Conservation (phyloP, 1,139 yeast genomes). For the Ogataea hybrid region DNA sequence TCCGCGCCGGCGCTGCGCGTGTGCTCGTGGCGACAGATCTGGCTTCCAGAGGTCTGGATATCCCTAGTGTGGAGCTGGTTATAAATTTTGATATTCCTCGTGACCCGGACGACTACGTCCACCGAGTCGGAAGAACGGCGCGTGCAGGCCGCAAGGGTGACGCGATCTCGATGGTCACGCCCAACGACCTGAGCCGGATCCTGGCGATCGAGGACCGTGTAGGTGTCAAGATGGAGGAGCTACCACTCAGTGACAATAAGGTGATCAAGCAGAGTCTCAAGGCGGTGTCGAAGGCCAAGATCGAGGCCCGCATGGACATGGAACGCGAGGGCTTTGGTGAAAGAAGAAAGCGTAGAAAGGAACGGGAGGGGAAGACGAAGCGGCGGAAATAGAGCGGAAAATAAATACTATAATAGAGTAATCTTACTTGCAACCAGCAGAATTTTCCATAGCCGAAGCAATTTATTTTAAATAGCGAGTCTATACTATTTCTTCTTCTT, state of each 20-base stretch:
- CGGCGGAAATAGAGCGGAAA: constrained; percentile 1
- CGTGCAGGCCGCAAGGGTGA: constrained; percentile 90
- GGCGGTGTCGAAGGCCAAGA: constrained; percentile 74
- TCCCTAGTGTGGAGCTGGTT: constrained; percentile 87
- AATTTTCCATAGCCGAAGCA: too few species aligned
- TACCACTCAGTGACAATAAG: constrained; percentile 67
- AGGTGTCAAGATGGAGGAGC: constrained; percentile 73
- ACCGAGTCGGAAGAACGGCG: constrained; percentile 99
- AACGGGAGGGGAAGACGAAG: constrained; percentile 2
- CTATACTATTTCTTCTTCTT: constrained; percentile 61
- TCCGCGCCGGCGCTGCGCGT: constrained; percentile 92
- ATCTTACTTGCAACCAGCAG: not conserved
- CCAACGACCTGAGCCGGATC: constrained; percentile 78
- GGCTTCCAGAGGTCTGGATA: constrained; percentile 96
- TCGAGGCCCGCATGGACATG: constrained; percentile 92
- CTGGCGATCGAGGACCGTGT: constrained; percentile 86
- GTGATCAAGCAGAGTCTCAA: constrained; percentile 71
- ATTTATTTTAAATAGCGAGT: not conserved
- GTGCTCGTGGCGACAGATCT: constrained; percentile 94
- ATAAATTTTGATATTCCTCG: constrained; percentile 93
- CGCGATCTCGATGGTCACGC: constrained; percentile 72
- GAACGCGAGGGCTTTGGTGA: constrained; percentile 88
- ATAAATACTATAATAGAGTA: not conserved
- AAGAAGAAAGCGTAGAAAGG: constrained; percentile 39
- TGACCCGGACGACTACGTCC: constrained; percentile 95